Evolutionary conservation across 1,139 yeast genomes (phyloP).

Genomic region (Pichia sp.): DNA sequence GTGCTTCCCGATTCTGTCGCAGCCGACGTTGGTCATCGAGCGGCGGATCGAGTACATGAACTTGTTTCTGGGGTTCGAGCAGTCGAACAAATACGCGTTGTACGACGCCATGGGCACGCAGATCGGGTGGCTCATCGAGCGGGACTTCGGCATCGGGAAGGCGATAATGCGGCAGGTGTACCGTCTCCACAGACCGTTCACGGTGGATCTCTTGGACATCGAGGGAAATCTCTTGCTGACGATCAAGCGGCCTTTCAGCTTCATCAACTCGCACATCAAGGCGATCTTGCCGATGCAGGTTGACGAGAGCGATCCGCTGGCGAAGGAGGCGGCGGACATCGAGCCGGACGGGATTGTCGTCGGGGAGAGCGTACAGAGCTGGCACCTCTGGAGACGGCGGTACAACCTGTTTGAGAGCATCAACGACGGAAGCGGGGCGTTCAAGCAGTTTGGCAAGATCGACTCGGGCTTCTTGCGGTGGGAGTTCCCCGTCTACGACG

Average conservation of each 20-base stretch:
- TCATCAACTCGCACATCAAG: slow-evolving; percentile 83
- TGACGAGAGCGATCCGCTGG: slow-evolving; percentile 12
- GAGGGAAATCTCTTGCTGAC: slow-evolving; percentile 67
- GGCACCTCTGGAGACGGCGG: slow-evolving; percentile 91
- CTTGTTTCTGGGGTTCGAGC: slow-evolving; percentile 83
- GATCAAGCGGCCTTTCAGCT: slow-evolving; percentile 74
- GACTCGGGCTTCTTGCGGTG: slow-evolving; percentile 86
- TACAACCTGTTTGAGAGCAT: slow-evolving; percentile 66
- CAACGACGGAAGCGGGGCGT: slow-evolving; percentile 35
- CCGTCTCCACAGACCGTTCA: slow-evolving; percentile 80
- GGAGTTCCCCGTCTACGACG: slow-evolving; percentile 73
- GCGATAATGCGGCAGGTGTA: slow-evolving; percentile 76
- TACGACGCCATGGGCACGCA: slow-evolving; percentile 70
- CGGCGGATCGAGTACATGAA: slow-evolving; percentile 87
- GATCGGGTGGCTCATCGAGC: slow-evolving; percentile 77
- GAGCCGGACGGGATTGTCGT: slow-evolving; percentile 43
- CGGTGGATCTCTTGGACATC: slow-evolving; percentile 72
- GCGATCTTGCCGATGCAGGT: slow-evolving; percentile 50
- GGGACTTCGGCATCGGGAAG: slow-evolving; percentile 66
- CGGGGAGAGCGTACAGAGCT: slow-evolving; percentile 86
- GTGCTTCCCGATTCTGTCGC: slow-evolving; percentile 31
- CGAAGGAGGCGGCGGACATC: slow-evolving; percentile 13
- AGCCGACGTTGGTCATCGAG: slow-evolving; percentile 83
- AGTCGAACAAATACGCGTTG: slow-evolving; percentile 74
- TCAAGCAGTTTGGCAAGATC: slow-evolving; percentile 73